Evolutionary conservation across 768 basidiomycete genomes (phyloP).

Genomic region (Pleurotus citrinopileatus): DNA sequence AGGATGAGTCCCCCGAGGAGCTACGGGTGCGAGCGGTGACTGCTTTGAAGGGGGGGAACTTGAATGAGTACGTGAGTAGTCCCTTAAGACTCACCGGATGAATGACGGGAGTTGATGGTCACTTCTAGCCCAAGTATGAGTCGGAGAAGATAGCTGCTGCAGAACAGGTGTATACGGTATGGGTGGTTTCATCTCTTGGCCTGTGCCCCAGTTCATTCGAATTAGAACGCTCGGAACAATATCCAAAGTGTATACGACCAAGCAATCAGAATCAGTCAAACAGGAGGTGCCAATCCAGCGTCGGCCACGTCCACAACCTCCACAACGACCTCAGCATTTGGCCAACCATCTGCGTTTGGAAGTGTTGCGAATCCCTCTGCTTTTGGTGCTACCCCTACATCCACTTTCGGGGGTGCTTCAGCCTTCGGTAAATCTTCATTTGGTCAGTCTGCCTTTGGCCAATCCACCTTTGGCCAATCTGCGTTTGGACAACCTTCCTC

Average conservation of each 20-base stretch:
- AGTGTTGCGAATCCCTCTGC: slow-evolving; percentile 16
- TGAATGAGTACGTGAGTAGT: slow-evolving; percentile 67
- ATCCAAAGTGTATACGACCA: slow-evolving; percentile 47
- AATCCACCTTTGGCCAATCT: slow-evolving; percentile 30
- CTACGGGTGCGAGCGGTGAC: slow-evolving; percentile 61
- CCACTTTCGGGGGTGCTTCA: slow-evolving; percentile 25
- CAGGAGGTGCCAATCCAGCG: slow-evolving; percentile 14
- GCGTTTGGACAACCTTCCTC: slow-evolving; percentile 23
- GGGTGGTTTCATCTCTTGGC: slow-evolving; percentile 11
- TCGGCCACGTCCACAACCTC: slow-evolving; percentile 14
- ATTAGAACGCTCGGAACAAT: slow-evolving; percentile 50
- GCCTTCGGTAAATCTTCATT: slow-evolving; percentile 29
- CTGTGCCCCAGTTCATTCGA: neutral
- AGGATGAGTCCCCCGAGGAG: slow-evolving; percentile 81
- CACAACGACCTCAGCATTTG: slow-evolving; percentile 27
- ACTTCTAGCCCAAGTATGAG: slow-evolving; percentile 53
- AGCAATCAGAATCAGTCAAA: slow-evolving; percentile 41
- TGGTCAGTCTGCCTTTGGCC: slow-evolving; percentile 35
- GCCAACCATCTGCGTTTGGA: slow-evolving; percentile 22
- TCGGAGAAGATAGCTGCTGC: slow-evolving; percentile 50
- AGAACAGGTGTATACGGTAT: slow-evolving; percentile 41
- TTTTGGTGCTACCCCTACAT: slow-evolving; percentile 17
- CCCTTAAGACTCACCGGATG: neutral
- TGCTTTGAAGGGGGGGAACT: slow-evolving; percentile 51
- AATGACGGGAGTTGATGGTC: neutral